phyloP scores from a whole-genome alignment of 73 alveolate species.

The Uronychia binucleata region DNA sequence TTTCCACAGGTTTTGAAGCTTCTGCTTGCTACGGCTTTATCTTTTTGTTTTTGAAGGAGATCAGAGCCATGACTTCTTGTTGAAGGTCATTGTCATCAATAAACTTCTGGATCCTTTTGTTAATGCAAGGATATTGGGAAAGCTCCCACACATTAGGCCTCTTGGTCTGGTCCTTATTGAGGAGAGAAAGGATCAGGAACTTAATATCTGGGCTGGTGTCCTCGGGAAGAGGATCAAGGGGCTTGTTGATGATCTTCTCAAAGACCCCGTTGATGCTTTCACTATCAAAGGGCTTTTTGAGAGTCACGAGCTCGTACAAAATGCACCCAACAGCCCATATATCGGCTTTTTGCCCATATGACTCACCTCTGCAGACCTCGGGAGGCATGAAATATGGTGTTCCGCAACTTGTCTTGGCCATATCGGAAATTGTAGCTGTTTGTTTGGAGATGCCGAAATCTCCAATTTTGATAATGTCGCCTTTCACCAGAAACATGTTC shows the following conservation, averaged over 20 bases:
- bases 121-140: constrained; percentile 74
- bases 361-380: constrained; percentile 92
- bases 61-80: constrained; percentile 61
- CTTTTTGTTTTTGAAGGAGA: constrained; percentile 30
- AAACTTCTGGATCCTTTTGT: constrained; percentile 65
- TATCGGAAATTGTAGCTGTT: constrained; percentile 78
- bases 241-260: constrained; percentile 63
- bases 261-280: constrained; percentile 67
- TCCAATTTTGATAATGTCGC: constrained; percentile 91
- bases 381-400: constrained; percentile 98
- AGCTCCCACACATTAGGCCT: constrained; percentile 92
- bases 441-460: constrained; percentile 97
- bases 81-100: constrained; percentile 58
- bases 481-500: constrained; percentile 88
- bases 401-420: constrained; percentile 92
- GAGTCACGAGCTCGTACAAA: constrained; percentile 91
- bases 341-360: constrained; percentile 96
- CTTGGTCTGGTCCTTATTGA: constrained; percentile 83
- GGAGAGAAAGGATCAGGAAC: constrained; percentile 63
- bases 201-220: constrained; percentile 55
- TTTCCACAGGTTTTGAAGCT: not conserved
- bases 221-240: constrained; percentile 64
- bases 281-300: constrained; percentile 94
- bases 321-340: constrained; percentile 99
- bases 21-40: not conserved